Evolutionary conservation across 2,329 filamentous ascomycete species (phyloP), one percentile per base, ranked within the genome.

Genomic region (Chrysosporium keratinophilum): DNA sequence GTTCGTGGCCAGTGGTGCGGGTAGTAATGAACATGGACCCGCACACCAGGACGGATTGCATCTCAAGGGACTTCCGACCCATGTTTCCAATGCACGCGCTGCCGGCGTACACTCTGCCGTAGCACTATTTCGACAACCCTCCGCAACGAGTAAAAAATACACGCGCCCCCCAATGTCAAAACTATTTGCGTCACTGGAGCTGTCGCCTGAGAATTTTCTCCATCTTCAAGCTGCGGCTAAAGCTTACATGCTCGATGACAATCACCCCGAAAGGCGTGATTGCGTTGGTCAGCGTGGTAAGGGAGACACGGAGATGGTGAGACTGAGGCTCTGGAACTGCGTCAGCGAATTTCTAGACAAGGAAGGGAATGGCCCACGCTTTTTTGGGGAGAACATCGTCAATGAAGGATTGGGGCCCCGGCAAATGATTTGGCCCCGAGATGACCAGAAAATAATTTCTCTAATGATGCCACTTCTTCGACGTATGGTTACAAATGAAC

Each of bases 401-500:
- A 70, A 72, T 34, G 68, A 71, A 57, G 66, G 59, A 42, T 67
- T 70, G 62, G 66, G 58, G 0, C 63, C 61, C 49, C 62, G 73
- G 41, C 71, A 71, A 6, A 68, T 77, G 52, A 65, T 76, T 12
- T 81, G 78, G 78, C 78, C 78, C 2, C 67, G 70, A 45, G 77
- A 81, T 58, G 72, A 73, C 48, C 76, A 78, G 54, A 75, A 75
- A 56, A 78, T 81, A 48, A 76, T 81, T 40, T 71, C 74, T n/a
- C 65, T 79, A 19, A 74, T 79, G n/a, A 80, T 77, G 57, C 78
- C 78, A 11, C 63, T 81, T 44, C 67, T 81, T 55, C 66, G 78
- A 54, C 70, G 78, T 20, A 80, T 81, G 77, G 77, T 81, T 11
- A 80, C 78, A 14, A 81, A 81, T 55, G 78, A 81, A 62, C 70